Evolutionary conservation across 2,329 filamentous ascomycete genomes (phyloP).

Genomic region (Phaeoacremonium minimum): DNA sequence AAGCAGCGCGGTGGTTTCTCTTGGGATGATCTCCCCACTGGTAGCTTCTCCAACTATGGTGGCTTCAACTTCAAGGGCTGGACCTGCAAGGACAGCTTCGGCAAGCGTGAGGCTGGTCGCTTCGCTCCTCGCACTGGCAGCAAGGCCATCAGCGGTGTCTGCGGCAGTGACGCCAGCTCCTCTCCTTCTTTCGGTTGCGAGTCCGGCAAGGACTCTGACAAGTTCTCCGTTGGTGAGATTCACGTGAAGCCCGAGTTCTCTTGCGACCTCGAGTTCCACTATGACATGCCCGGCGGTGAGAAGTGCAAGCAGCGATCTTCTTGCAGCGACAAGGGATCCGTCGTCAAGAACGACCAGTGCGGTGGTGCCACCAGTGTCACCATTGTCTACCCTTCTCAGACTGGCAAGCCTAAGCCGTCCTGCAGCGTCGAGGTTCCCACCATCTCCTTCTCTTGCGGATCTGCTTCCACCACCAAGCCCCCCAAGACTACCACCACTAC

Average conservation of each 20-base stretch:
- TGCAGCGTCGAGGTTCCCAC: slow-evolving; percentile 72
- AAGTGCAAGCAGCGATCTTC: slow-evolving; percentile 72
- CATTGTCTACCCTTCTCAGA: slow-evolving; percentile 61
- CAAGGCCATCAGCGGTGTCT: slow-evolving; percentile 59
- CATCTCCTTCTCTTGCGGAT: slow-evolving; percentile 70
- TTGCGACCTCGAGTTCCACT: slow-evolving; percentile 79
- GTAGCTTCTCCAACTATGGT: slow-evolving; percentile 61
- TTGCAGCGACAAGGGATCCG: slow-evolving; percentile 65
- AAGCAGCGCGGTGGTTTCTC: slow-evolving; percentile 67
- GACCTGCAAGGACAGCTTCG: slow-evolving; percentile 55
- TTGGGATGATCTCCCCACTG: slow-evolving; percentile 61
- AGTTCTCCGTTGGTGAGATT: slow-evolving; percentile 74
- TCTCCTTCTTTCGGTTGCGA: slow-evolving; percentile 56
- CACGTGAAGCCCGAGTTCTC: slow-evolving; percentile 72
- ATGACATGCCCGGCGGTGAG: slow-evolving; percentile 77
- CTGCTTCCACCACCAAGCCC: slow-evolving; percentile 18
- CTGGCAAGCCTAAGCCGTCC: slow-evolving; percentile 47
- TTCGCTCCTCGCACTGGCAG: slow-evolving; percentile 45
- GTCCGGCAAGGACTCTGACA: slow-evolving; percentile 35
- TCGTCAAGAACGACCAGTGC: slow-evolving; percentile 80
- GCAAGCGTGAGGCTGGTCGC: slow-evolving; percentile 46
- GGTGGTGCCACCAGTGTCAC: slow-evolving; percentile 83
- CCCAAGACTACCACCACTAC: slow-evolving; percentile 13
- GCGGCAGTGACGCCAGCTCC: slow-evolving; percentile 35
- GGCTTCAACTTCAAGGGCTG: slow-evolving; percentile 74